Conservation (phyloP, 345 rosid species). For the Lepidium aucheri region DNA sequence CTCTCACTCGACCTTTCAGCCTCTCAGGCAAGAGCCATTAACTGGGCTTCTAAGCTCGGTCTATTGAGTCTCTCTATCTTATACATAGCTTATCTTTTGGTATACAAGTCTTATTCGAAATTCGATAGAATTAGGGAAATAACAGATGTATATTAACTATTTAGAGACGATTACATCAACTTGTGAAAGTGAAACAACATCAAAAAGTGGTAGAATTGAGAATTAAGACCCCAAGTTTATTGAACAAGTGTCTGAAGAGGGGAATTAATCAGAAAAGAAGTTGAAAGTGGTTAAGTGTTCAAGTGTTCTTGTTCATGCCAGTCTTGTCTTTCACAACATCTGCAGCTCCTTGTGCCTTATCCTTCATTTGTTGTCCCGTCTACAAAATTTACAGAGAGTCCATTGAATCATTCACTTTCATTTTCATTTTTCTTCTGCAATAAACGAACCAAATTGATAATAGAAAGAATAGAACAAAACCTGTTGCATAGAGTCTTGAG, state of each 20-base stretch:
- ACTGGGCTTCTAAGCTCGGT: too few species aligned
- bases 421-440: too few species aligned
- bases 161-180: too few species aligned
- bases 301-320: conserved; percentile 41
- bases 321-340: conserved; percentile 64
- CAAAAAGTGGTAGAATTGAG: background rate
- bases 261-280: background rate
- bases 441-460: background rate
- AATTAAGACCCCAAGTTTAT: conserved; percentile 9
- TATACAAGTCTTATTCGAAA: too few species aligned
- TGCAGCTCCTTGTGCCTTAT: conserved; percentile 56
- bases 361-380: conserved; percentile 56
- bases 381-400: background rate
- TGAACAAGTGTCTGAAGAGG: background rate
- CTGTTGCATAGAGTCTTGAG: conserved; percentile 52
- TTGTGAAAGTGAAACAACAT: background rate
- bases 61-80: too few species aligned
- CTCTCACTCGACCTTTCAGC: too few species aligned
- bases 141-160: too few species aligned
- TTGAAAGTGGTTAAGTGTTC: background rate
- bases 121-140: too few species aligned
- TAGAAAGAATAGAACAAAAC: conserved; percentile 10
- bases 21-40: too few species aligned
- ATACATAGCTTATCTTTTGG: too few species aligned
- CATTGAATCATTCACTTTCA: too few species aligned